These are phyloP conservation scores for Thozetella sp. DNA, from an alignment of 495 filamentous ascomycete genomes.

Conservation along the genomic window DNA sequence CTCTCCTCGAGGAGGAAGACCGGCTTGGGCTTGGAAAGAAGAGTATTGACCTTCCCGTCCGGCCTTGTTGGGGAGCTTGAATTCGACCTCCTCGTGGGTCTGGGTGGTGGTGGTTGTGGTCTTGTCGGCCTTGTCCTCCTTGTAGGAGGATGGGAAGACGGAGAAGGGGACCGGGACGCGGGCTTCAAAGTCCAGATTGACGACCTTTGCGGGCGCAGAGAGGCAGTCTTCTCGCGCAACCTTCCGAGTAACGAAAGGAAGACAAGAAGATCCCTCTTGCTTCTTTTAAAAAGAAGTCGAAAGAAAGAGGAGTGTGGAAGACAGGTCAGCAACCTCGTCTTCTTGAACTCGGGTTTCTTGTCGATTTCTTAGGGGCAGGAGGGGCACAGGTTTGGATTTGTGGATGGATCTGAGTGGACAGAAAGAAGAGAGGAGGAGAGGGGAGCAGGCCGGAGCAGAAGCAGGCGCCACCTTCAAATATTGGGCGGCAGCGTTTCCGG, in stretches of 20 bases:
- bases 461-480: conserved; percentile 29
- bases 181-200: conserved; percentile 99
- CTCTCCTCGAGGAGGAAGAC: conserved; percentile 65
- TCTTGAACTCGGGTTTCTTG: conserved; percentile 33
- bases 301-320: conserved; percentile 31
- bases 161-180: conserved; percentile 98
- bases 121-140: conserved; percentile 74
- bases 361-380: conserved; percentile 18
- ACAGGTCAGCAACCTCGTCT: conserved; percentile 32
- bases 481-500: conserved; percentile 15
- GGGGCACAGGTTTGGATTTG: conserved; percentile 15
- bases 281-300: conserved; percentile 62
- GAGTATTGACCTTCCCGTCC: conserved; percentile 92
- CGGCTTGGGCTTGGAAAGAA: conserved; percentile 61
- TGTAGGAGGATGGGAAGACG: conserved; percentile 99
- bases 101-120: conserved; percentile 72
- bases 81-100: conserved; percentile 80
- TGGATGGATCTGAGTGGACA: conserved; percentile 26
- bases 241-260: conserved; percentile 94
- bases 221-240: conserved; percentile 83
- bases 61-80: conserved; percentile 76
- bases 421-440: conserved; percentile 25
- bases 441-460: conserved; percentile 15
- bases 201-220: conserved; percentile 68
- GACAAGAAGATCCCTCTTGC: conserved; percentile 90